Conservation (phyloP, 495 filamentous ascomycete species). For the Penicillium flavigenum region DNA sequence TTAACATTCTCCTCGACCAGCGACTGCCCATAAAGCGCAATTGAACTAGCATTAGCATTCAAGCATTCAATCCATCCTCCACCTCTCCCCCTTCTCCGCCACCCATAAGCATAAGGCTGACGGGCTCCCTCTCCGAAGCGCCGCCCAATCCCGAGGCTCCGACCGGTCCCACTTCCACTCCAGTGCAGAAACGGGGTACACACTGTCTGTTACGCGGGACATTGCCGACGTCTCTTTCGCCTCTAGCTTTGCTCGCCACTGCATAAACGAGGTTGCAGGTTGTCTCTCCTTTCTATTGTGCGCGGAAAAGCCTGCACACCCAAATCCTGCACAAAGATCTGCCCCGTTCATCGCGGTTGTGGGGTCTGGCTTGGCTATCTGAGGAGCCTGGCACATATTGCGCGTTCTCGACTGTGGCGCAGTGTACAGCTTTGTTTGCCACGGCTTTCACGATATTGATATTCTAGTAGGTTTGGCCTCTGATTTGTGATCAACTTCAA, state of each 20-base stretch:
- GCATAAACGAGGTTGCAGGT: background rate
- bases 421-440: slow-evolving; percentile 5
- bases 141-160: slow-evolving; percentile 27
- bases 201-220: slow-evolving; percentile 6
- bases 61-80: background rate
- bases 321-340: slow-evolving; percentile 8
- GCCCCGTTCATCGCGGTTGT: slow-evolving; percentile 3
- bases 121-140: slow-evolving; percentile 22
- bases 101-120: slow-evolving; percentile 26
- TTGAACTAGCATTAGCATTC: slow-evolving; percentile 1
- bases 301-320: background rate
- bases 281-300: background rate
- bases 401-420: slow-evolving; percentile 8
- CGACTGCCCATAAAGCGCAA: background rate
- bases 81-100: slow-evolving; percentile 1
- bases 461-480: background rate
- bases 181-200: slow-evolving; percentile 21
- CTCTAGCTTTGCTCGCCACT: slow-evolving; percentile 7
- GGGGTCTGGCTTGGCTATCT: slow-evolving; percentile 8
- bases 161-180: slow-evolving; percentile 21
- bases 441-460: background rate
- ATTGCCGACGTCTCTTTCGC: slow-evolving; percentile 15
- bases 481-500: background rate
- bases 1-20: background rate
- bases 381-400: background rate